Evolutionary conservation across 1,139 yeast species (phyloP), one percentile per base, ranked within the genome.

Genomic region (Sugiyamaella pinicola): DNA sequence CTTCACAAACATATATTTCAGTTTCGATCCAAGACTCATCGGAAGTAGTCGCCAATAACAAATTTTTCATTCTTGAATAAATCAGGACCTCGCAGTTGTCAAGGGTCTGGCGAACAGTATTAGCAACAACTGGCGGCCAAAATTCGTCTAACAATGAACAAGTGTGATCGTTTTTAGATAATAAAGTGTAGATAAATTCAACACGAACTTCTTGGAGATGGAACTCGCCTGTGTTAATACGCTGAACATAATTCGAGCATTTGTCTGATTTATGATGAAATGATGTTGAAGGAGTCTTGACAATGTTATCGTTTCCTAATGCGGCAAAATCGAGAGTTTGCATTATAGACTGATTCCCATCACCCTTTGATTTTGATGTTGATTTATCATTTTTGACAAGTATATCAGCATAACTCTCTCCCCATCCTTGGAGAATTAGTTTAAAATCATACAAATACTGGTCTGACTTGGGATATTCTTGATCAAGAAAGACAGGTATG

Each of bases 121-220:
- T 61, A n/a, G 57, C 47, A 2, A 67, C 55, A 12, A 52, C 18
- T 6, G 57, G 46, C 0, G 70, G 67, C 67, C 69, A 65, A 12
- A 53, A 43, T 9, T 59, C 63, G 7, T 56, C 51, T n/a, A 64
- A 37, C 22, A 60, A 22, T 21, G 55, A 54, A 46, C 42, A 53
- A 51, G 18, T 46, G 9, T 22, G 51, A 37, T 45, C 47, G 21
- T 34, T 22, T n/a, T 38, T 48, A 4, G 45, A 45, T 3, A 86
- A 59, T 2, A 87, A 66, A 1, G 59, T 50, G 6, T 74, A 61
- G 54, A 64, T 46, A 9, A 64, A 49, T 21, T 57, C 58, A 7
- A 62, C 39, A 10, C 87, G 75, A 0, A 80, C 68, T 48, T 80
- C 81, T 43, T 74, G 75, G 34, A 77, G 74, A 62, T 82, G 84